Evolutionary conservation across 139 green algal species (phyloP), one percentile per base, ranked within the genome.

Genomic region (Ostreobium quekettii): DNA sequence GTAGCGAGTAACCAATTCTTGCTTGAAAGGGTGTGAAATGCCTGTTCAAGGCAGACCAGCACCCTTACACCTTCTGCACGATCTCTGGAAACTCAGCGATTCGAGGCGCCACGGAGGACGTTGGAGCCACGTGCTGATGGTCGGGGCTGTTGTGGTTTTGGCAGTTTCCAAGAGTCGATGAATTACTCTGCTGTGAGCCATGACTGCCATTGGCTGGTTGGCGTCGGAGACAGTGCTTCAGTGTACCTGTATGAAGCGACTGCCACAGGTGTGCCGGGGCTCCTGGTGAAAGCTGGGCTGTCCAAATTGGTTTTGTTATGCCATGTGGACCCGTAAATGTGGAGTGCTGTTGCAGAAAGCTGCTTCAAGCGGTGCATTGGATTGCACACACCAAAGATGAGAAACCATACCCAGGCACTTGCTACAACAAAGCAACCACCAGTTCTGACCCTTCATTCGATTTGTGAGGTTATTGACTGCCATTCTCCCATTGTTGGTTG

Each of bases 151-250:
- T 56, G 2, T 48, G 31, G 42, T 38, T 60, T 30, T 2, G 72
- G 47, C 47, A 79, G 76, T 32, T 88, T 76, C 56, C 77, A 71
- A 2, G 77, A 78, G 26, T 68, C 87, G 48, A 84, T 93, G 33
- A 93, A 93, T 80, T 89, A 91, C 74, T 75, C 73, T 15, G 74
- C 81, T 5, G 60, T 90, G 7, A 77, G 47, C 2, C 81, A 83
- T 1, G 71, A 83, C 32, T 76, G 71, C 8, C 63, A 60, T 3
- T 64, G 71, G 53, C 64, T 92, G 31, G 72, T 82, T 2, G 74
- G 61, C 46, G 86, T 92, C 4, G 86, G 86, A 5, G 85, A 90
- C 76, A 74, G 58, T 64, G 28, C 67, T 30, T 39, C 26, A 38
- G 36, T 67, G 11, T 67, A 60, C 46, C 4, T 75, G 2, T 64